phyloP scores from a whole-genome alignment of 2,329 filamentous ascomycete species.

The Akanthomyces muscarius region DNA sequence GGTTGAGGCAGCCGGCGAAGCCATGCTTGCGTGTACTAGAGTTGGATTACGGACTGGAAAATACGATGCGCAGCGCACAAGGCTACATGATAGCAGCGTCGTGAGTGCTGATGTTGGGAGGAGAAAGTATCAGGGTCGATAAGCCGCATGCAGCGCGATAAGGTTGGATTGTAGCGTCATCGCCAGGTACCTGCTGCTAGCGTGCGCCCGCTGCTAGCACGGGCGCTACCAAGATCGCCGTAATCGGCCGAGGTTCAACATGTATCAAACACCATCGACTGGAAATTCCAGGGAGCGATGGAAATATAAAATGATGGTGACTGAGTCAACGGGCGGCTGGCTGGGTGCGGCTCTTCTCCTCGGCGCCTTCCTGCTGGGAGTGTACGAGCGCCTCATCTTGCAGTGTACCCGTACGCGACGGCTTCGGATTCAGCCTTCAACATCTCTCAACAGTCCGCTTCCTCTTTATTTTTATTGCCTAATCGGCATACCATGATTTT shows the following conservation, averaged over 20 bases:
- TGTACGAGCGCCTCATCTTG: not conserved
- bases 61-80: not conserved
- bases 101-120: conserved; percentile 4
- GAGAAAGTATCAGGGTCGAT: conserved; percentile 1
- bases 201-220: not conserved
- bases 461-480: not conserved
- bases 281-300: not conserved
- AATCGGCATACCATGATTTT: not conserved
- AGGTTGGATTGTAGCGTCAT: conserved; percentile 10
- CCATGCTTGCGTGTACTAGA: conserved; percentile 28
- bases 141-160: conserved; percentile 14
- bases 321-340: not conserved
- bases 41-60: no score
- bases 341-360: not conserved
- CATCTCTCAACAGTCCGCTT: not conserved
- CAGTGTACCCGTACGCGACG: not conserved
- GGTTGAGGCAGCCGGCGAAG: conserved; percentile 33
- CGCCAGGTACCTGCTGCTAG: conserved; percentile 7
- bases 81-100: conserved; percentile 14
- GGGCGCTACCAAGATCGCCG: not conserved
- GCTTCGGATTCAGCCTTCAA: not conserved
- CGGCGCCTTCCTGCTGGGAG: not conserved
- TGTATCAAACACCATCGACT: not conserved
- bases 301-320: not conserved
- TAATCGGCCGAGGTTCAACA: not conserved